Evolutionary conservation across 2,329 filamentous ascomycete species (phyloP), one percentile per base, ranked within the genome.

Genomic region (Sarocladium oryzae): DNA sequence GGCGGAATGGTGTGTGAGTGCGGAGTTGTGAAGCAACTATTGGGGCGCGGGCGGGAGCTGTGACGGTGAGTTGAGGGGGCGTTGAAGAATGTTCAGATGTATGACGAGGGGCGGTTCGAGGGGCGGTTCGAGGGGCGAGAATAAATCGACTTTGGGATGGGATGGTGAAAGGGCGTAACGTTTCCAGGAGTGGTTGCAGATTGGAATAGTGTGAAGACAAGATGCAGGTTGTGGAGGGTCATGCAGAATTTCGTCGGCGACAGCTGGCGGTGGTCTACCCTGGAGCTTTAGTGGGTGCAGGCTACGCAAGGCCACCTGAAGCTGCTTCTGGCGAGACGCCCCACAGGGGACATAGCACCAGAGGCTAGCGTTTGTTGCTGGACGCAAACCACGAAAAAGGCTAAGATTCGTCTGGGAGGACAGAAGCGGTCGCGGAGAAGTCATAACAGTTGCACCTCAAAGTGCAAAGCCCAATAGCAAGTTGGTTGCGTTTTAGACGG

Each of bases 201-300:
- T 49, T 36, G 46, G 33, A 37, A 37, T 49, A 32, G 46, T 49
- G 46, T 49, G 46, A 49, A 37, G 30, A 48, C 26, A 26, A 37
- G 46, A 49, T 49, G 30, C 18, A 37, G 30, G 33, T 36, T 49
- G 46, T 36, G 46, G 46, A 49, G 30, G 30, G 20, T 4, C 16
- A 36, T 49, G 46, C 46, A 49, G 46, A 49, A 49, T 49, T 49
- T 49, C 46, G 18, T 49, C 46, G 20, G 46, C 20, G 30, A 20
- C 21, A 16, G 24, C 9, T 20, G 26, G 11, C 26, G 26, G 43
- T 20, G 18, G 26, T 20, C 26, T 48, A 48, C 43, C 43, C 43
- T 48, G 43, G 28, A 48, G 43, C 26, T 18, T 33, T 7, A 23
- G 21, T 21, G 24, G 43, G 4, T 20, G n/a, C 16, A 32, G 43